phyloP scores from a whole-genome alignment of 2,329 filamentous ascomycete species.

The Microascus cirrosus region DNA sequence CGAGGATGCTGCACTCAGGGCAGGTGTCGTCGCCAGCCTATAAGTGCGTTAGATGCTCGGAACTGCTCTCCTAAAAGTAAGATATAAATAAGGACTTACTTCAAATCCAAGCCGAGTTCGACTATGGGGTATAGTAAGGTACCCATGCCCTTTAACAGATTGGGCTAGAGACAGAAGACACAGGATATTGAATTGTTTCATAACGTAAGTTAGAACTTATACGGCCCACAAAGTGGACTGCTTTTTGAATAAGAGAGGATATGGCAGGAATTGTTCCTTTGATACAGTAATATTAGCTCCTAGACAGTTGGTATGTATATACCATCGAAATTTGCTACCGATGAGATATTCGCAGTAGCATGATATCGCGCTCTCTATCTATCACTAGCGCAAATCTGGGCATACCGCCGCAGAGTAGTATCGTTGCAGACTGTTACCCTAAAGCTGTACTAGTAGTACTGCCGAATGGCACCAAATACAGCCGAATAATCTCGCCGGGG shows the following conservation, averaged over 20 bases:
- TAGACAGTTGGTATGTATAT: background rate
- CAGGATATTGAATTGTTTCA: background rate
- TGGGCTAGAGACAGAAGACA: background rate
- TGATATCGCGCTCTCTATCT: too few relatives aligned
- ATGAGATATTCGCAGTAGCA: background rate
- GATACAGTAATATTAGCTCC: background rate
- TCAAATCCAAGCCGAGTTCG: background rate
- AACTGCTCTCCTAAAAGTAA: background rate
- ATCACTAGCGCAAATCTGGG: too few relatives aligned
- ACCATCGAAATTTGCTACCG: background rate
- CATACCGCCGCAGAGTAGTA: background rate
- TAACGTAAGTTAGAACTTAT: background rate
- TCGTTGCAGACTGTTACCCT: background rate
- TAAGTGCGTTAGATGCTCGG: background rate
- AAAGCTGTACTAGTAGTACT: background rate
- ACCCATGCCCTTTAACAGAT: background rate
- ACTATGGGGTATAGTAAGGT: background rate
- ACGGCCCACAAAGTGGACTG: background rate
- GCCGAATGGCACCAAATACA: background rate
- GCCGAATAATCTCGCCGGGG: background rate
- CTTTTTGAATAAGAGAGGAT: background rate
- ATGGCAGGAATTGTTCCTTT: background rate
- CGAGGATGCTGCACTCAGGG: slow-evolving; percentile 42
- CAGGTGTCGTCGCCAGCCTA: slow-evolving; percentile 35
- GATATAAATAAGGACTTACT: background rate